These are phyloP conservation scores for Neurospora sp. DNA, from an alignment of 495 filamentous ascomycete species.

Conservation along the genomic window DNA sequence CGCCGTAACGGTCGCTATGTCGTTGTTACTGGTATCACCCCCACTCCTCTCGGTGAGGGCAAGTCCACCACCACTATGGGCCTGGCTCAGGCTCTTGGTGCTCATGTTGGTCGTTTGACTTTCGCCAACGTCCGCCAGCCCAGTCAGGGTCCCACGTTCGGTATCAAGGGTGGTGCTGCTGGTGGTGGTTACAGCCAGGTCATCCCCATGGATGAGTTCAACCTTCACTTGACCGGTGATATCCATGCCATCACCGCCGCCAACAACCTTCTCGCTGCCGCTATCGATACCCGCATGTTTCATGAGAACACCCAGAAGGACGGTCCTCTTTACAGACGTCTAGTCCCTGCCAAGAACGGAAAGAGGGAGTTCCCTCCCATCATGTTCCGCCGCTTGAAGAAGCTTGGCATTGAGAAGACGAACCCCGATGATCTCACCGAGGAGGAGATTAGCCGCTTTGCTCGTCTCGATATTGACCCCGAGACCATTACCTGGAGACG, in stretches of 20 bases:
- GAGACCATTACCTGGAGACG: constrained; percentile 95
- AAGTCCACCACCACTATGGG: constrained; percentile 99
- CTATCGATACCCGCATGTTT: constrained; percentile 97
- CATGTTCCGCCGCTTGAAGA: constrained; percentile 86
- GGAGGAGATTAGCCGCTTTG: constrained; percentile 81
- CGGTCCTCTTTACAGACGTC: constrained; percentile 72
- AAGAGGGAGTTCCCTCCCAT: constrained; percentile 77
- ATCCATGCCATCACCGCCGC: constrained; percentile 96
- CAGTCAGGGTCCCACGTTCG: constrained; percentile 94
- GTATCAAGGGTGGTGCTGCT: constrained; percentile 96
- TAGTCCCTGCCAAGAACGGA: constrained; percentile 85
- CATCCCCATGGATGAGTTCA: constrained; percentile 99
- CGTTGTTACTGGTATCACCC: constrained; percentile 89
- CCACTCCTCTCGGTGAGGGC: constrained; percentile 94
- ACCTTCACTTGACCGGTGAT: constrained; percentile 92
- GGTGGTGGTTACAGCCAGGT: constrained; percentile 97
- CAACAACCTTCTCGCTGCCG: constrained; percentile 96
- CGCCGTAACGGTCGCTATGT: constrained; percentile 84
- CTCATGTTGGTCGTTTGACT: constrained; percentile 72
- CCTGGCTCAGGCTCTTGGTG: constrained; percentile 86
- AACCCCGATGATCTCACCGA: constrained; percentile 80
- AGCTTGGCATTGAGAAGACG: constrained; percentile 91
- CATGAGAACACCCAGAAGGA: constrained; percentile 94
- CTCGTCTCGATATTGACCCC: constrained; percentile 89
- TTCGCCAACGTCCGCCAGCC: constrained; percentile 98